A percentile compares a stretch with the other conserved stretches of the same genome.
These are phyloP conservation scores for Mariannaea sp. DNA, from an alignment of 2,329 filamentous ascomycete genomes.

Conservation along the genomic window DNA sequence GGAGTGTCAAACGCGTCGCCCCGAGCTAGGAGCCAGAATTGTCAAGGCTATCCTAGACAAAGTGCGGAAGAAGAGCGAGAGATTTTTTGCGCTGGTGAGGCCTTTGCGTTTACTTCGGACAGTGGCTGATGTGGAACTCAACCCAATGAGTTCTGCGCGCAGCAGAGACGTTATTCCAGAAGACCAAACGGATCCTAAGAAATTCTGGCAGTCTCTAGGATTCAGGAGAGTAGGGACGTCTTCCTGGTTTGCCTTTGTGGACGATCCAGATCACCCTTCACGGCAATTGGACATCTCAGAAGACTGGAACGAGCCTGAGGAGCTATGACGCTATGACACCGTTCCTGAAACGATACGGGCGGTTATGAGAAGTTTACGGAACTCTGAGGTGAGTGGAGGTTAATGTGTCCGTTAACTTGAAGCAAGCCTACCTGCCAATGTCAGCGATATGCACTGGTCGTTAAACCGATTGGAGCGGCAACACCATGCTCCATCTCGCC, in stretches of 20 bases:
- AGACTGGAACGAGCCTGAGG: background rate
- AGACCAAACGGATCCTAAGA: background rate
- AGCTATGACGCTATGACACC: background rate
- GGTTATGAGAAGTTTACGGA: background rate
- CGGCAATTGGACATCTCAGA: background rate
- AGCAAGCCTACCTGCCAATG: background rate
- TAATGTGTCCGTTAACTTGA: background rate
- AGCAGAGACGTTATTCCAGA: background rate
- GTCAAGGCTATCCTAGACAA: background rate
- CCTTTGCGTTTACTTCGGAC: no score
- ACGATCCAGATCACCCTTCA: background rate
- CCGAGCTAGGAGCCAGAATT: background rate
- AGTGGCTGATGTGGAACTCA: no score
- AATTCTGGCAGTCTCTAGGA: slow-evolving; percentile 3
- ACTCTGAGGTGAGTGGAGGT: background rate
- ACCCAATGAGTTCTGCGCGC: no score
- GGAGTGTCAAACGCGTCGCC: no score
- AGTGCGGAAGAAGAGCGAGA: background rate
- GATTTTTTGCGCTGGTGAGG: background rate
- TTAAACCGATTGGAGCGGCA: background rate
- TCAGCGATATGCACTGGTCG: no score
- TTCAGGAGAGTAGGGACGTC: slow-evolving; percentile 11
- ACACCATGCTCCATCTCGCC: slow-evolving; percentile 10
- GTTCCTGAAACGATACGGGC: background rate
- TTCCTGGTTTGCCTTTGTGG: slow-evolving; percentile 3